Evolutionary conservation across 768 basidiomycete species (phyloP).

Genomic region (Leccinum imitatum): DNA sequence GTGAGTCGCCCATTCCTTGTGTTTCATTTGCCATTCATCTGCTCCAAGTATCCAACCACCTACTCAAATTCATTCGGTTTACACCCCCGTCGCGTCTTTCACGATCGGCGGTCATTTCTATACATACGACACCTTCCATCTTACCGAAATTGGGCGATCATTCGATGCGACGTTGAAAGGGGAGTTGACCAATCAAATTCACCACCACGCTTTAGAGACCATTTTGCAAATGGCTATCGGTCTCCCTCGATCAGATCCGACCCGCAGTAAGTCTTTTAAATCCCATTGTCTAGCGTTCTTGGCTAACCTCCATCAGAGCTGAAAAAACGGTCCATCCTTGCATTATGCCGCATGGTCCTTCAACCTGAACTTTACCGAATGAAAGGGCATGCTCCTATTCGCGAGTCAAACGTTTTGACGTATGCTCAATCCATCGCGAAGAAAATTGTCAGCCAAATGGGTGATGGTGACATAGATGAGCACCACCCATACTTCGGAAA

Average conservation of each 20-base stretch:
- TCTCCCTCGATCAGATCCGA: background rate
- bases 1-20: background rate
- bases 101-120: background rate
- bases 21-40: background rate
- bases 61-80: background rate
- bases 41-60: conserved; percentile 1
- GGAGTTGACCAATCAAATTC: background rate
- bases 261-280: background rate
- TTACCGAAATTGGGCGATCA: background rate
- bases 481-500: background rate
- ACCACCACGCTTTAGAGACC: background rate
- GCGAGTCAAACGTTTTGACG: background rate
- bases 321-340: background rate
- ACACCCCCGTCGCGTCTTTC: background rate
- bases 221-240: background rate
- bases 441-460: background rate
- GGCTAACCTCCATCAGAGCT: background rate
- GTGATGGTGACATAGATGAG: background rate
- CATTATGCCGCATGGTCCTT: background rate
- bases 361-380: background rate
- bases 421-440: background rate
- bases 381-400: background rate
- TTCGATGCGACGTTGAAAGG: background rate
- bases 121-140: background rate
- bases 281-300: background rate